Percentiles rank a stretch among this genome's conserved stretches.
phyloP scores from a whole-genome alignment of 2,329 filamentous ascomycete species.

The Ceratocystis ficicola region DNA sequence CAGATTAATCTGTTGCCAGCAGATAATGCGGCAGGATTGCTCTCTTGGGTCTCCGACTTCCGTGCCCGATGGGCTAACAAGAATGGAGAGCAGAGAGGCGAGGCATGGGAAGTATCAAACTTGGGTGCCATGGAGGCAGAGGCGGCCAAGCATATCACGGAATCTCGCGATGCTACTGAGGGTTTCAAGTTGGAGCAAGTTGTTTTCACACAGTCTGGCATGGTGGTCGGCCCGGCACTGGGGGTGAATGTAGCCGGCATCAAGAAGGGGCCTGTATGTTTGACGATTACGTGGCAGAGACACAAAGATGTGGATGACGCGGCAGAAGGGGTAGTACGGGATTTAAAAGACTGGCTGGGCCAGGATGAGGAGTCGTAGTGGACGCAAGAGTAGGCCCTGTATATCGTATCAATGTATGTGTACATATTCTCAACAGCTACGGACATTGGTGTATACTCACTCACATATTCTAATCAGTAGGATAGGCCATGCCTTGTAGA shows the following conservation, averaged over 20 bases:
- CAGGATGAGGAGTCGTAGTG: not conserved
- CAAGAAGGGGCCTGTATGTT: slow-evolving; percentile 31
- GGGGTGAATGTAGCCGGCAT: slow-evolving; percentile 39
- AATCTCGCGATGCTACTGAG: not conserved
- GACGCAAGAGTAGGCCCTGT: not conserved
- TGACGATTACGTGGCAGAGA: slow-evolving; percentile 38
- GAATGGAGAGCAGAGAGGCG: slow-evolving; percentile 33
- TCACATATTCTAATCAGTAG: too few species aligned
- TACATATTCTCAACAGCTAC: too few species aligned
- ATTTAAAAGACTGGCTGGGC: slow-evolving; percentile 3
- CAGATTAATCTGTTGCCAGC: slow-evolving; percentile 30
- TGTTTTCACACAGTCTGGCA: slow-evolving; percentile 40
- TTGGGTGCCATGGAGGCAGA: slow-evolving; percentile 33
- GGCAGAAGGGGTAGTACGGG: not conserved
- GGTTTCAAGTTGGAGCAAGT: slow-evolving; percentile 33
- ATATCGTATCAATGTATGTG: not conserved
- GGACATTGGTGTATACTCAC: too few species aligned
- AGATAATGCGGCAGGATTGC: slow-evolving; percentile 35
- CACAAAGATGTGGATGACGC: slow-evolving; percentile 11
- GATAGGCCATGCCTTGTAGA: too few species aligned
- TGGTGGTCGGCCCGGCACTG: slow-evolving; percentile 34
- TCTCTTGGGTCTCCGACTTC: slow-evolving; percentile 36
- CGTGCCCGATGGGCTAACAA: slow-evolving; percentile 32
- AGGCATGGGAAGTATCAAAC: slow-evolving; percentile 43
- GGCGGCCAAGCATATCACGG: slow-evolving; percentile 23